Evolutionary conservation across 2,329 filamentous ascomycete species (phyloP), one percentile per base, ranked within the genome.

Genomic region (Cladophialophora exuberans): DNA sequence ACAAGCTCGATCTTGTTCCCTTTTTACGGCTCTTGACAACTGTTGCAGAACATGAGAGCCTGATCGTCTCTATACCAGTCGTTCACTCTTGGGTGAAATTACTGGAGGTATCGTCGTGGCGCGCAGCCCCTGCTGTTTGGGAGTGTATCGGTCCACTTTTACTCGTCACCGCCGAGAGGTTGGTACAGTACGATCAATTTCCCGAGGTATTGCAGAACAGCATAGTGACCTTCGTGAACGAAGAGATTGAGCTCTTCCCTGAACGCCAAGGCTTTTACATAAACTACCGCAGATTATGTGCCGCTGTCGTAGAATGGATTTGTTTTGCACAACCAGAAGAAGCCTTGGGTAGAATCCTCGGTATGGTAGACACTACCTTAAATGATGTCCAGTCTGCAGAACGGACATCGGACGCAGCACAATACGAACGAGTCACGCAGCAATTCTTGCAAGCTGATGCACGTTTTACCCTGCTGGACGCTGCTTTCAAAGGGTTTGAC

Each of bases 241-340:
- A 97, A 67, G 94, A 99, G 68, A 95, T 96, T 52, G 94, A 99
- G 67, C 97, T 93, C 0, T 79, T 93, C 17, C 94, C 94, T 0
- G 94, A 99, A 69, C 83, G 91, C 20, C 94, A 99, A 72, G 90
- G 91, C 1, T 99, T 99, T 69, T 80, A 97, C 9, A 91, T 93
- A 3, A 97, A 99, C 67, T 99, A 99, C 70, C 83, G 94, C 33
- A 83, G 94, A 56, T 97, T 96, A 67, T 94, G 91, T 69, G 85
- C 86, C 2, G 87, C 89, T 56, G 83, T 97, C 22, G 90, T 99
- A 52, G 93, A 97, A 72, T 82, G 82, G 13, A 90, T 97, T 60
- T 90, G 95, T 18, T 83, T 89, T 62, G 82, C 89, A 63, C 88
- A 90, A 64, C 85, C 92, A 2, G 83, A 88, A 46, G 92, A 97